Conservation (phyloP, 192 early-diverging fungal genomes). For the Coemansia asiatica region DNA sequence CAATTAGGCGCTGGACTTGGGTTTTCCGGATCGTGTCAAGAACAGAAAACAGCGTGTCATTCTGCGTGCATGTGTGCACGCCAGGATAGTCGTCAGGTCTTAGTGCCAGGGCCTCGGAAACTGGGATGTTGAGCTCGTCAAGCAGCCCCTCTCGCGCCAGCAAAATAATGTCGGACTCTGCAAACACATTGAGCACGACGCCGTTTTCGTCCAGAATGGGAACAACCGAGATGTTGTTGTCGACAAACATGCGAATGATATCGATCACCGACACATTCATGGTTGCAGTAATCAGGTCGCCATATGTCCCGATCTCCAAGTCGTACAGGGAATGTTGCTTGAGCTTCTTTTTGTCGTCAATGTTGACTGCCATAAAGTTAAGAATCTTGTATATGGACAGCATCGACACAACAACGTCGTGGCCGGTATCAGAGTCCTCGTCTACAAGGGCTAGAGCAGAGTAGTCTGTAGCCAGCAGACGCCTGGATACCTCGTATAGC, state of each 20-base stretch:
- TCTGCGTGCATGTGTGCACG: constrained; percentile 86
- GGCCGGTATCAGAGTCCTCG: constrained; percentile 65
- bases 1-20: constrained; percentile 87
- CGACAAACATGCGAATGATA: constrained; percentile 90
- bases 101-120: constrained; percentile 78
- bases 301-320: constrained; percentile 85
- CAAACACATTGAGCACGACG: constrained; percentile 90
- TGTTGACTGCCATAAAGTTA: constrained; percentile 84
- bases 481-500: constrained; percentile 80
- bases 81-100: constrained; percentile 91
- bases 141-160: constrained; percentile 56
- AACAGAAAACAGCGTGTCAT: constrained; percentile 84
- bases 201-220: constrained; percentile 89
- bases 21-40: constrained; percentile 85
- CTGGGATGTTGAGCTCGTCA: constrained; percentile 79
- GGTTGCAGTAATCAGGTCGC: constrained; percentile 76
- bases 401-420: constrained; percentile 89
- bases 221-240: constrained; percentile 84
- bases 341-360: constrained; percentile 64
- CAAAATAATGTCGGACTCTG: constrained; percentile 95
- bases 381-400: constrained; percentile 87
- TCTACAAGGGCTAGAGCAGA: constrained; percentile 91
- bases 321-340: constrained; percentile 69
- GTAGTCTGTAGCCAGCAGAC: constrained; percentile 78
- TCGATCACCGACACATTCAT: constrained; percentile 82